These are phyloP conservation scores for Ceratopteris richardii DNA, from an alignment of 75 land plant species.

Conservation along the genomic window DNA sequence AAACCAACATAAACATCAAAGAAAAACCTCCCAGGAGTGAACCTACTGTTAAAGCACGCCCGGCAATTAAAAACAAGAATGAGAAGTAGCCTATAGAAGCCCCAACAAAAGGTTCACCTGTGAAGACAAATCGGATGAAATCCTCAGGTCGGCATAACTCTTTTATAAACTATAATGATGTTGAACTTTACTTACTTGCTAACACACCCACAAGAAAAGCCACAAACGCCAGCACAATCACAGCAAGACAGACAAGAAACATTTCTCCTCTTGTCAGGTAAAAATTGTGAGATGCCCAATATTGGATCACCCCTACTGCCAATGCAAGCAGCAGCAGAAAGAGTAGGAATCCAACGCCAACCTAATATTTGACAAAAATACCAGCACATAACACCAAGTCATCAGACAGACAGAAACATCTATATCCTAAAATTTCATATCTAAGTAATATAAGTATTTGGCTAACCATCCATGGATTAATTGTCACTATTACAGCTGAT, in stretches of 20 bases:
- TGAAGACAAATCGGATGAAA: conserved; percentile 5
- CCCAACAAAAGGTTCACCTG: conserved; percentile 95
- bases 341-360: conserved; percentile 83
- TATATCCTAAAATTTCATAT: background rate
- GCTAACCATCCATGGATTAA: conserved; percentile 94
- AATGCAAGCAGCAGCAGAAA: conserved; percentile 70
- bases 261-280: conserved; percentile 88
- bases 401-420: background rate
- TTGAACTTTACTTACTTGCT: conserved; percentile 56
- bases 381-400: too few species aligned
- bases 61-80: conserved; percentile 86
- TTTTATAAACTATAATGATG: too few species aligned
- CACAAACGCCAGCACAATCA: conserved; percentile 84
- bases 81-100: conserved; percentile 99
- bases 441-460: too few species aligned
- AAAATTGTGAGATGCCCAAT: conserved; percentile 98
- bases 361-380: conserved; percentile 48
- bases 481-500: conserved; percentile 66
- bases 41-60: conserved; percentile 80
- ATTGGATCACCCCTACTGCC: conserved; percentile 82
- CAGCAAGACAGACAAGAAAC: conserved; percentile 70
- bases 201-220: conserved; percentile 87
- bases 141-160: too few species aligned
- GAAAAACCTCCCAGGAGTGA: background rate
- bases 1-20: too few species aligned